phyloP scores from a whole-genome alignment of 768 basidiomycete genomes.

The Russula vinacea region DNA sequence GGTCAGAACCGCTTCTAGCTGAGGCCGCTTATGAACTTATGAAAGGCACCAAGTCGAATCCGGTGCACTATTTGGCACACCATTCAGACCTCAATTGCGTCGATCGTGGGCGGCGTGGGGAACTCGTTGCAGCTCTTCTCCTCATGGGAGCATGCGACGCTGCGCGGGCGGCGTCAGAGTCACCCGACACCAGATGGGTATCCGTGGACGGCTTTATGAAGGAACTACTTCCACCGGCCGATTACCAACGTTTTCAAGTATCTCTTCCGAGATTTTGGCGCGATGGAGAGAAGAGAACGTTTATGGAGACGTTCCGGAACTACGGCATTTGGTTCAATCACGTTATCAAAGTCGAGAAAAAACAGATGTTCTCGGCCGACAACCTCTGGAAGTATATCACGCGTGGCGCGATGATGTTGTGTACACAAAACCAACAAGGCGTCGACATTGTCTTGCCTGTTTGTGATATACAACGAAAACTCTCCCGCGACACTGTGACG shows the following conservation, averaged over 20 bases:
- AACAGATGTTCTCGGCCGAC: not conserved
- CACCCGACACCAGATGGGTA: not conserved
- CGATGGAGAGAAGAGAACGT: not conserved
- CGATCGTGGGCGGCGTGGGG: not conserved
- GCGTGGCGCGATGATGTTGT: not conserved
- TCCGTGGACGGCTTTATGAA: not conserved
- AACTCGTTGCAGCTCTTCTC: not conserved
- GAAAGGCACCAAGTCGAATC: too few relatives aligned
- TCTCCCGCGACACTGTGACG: not conserved
- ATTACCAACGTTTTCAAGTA: not conserved
- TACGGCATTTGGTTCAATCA: constrained; percentile 5
- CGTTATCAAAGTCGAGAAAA: not conserved
- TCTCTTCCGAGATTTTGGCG: not conserved
- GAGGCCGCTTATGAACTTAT: too few relatives aligned
- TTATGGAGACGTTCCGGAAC: not conserved
- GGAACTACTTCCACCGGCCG: not conserved
- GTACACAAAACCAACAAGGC: not conserved
- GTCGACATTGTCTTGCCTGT: not conserved
- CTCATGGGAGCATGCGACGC: not conserved
- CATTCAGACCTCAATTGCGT: not conserved
- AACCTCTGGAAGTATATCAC: not conserved
- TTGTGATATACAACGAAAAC: not conserved
- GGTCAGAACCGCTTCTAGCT: too few relatives aligned
- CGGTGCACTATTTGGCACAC: not conserved
- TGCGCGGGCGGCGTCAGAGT: not conserved